Evolutionary conservation across 495 filamentous ascomycete species (phyloP).

Genomic region (Bacidia rubella): DNA sequence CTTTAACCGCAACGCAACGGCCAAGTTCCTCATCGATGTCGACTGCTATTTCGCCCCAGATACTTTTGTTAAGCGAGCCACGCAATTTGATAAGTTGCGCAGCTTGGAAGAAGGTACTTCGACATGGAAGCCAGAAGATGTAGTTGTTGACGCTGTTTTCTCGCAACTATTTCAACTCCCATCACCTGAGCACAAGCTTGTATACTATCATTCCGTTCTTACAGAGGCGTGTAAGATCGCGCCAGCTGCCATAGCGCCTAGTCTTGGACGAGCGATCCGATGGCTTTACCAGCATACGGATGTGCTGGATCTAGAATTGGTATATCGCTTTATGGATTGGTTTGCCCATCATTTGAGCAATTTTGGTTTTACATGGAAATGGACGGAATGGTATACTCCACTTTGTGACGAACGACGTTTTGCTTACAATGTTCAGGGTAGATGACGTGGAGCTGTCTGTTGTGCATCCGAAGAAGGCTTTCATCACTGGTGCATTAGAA

Average conservation of each 20-base stretch:
- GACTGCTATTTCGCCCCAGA: constrained; percentile 84
- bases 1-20: constrained; percentile 77
- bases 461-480: constrained; percentile 78
- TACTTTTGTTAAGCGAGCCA: constrained; percentile 86
- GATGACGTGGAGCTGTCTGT: constrained; percentile 68
- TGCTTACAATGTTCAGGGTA: constrained; percentile 33
- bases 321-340: constrained; percentile 87
- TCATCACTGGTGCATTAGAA: constrained; percentile 79
- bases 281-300: constrained; percentile 73
- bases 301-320: constrained; percentile 74
- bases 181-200: constrained; percentile 77
- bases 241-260: constrained; percentile 90
- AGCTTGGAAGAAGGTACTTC: constrained; percentile 52
- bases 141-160: constrained; percentile 92
- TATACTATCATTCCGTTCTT: constrained; percentile 90
- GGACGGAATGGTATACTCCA: constrained; percentile 73
- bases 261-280: constrained; percentile 83
- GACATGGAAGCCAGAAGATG: constrained; percentile 96
- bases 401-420: background rate
- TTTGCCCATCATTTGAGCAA: constrained; percentile 97
- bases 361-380: constrained; percentile 99
- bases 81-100: constrained; percentile 74
- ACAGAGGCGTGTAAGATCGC: constrained; percentile 93
- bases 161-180: constrained; percentile 86
- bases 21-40: constrained; percentile 81